Percentiles rank a stretch among this genome's conserved stretches.
phyloP scores from a whole-genome alignment of 129 eudicot genomes.

The Saposhnikovia divaricata region DNA sequence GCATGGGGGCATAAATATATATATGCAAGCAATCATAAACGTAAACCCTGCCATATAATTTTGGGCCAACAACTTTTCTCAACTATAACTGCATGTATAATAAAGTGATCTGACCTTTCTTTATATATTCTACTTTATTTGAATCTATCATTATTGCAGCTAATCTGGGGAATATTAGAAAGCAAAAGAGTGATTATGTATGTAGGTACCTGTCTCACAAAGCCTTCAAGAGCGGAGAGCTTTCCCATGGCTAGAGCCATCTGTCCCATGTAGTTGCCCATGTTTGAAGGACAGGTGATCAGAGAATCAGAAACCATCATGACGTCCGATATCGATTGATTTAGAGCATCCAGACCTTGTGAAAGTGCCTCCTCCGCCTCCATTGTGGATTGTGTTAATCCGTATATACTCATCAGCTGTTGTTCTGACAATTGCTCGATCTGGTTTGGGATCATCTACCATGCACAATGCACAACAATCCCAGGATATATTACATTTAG shows the following conservation, averaged over 20 bases:
- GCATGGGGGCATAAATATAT: background rate
- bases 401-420: constrained; percentile 67
- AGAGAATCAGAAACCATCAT: constrained; percentile 64
- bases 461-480: background rate
- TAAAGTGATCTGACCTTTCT: no score
- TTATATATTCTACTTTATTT: background rate
- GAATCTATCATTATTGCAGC: background rate
- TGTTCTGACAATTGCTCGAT: constrained; percentile 79
- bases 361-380: constrained; percentile 77
- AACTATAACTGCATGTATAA: no score
- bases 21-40: background rate
- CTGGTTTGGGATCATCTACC: constrained; percentile 57
- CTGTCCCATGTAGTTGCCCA: constrained; percentile 79
- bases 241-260: constrained; percentile 78
- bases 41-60: background rate
- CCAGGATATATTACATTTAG: no score
- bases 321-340: constrained; percentile 55
- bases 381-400: constrained; percentile 60
- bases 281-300: constrained; percentile 54
- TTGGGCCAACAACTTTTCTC: background rate
- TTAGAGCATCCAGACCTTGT: constrained; percentile 61
- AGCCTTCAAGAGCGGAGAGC: constrained; percentile 64
- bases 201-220: constrained; percentile 61
- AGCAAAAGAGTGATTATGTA: background rate
- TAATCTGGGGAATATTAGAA: background rate